Base-by-base conservation (phyloP, 169 alveolate genomes). In the Babesia ovata region DNA sequence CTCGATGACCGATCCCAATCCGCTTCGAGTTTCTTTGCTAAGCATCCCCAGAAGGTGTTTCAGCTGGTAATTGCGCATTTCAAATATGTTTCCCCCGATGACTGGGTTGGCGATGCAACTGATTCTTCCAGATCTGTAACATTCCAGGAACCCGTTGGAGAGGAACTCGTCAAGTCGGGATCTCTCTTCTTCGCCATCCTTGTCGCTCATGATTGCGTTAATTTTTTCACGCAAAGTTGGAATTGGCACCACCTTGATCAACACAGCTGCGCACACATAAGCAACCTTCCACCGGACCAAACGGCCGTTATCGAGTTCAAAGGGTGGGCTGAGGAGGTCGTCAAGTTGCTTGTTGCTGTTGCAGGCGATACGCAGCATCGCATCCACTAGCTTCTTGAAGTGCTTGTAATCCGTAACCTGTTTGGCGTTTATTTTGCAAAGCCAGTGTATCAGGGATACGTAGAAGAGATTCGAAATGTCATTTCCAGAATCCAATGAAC, bases 11-110 rank as follows among this genome's bases (percentile, higher is more conserved):
- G 39, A 4, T 14, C 42, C 29, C 12, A 58, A 22, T 24, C 16
- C 10, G 33, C 21, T 13, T 0, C 50, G 50, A 10, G 21, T 8
- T 9, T 22, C 66, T 21, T 13, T 11, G 49, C 48, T 16, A 6
- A 67, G 46, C 63, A 67, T 53, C n/a, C 46, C 33, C 6, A 67
- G 4, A 7, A 67, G 42, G 42, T 67, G 76, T 14, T n/a, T 50
- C 53, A 67, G 65, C 56, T 67, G 76, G 19, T 67, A 67, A 22
- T 67, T 67, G 29, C 65, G 63, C 76, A 67, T 67, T 8, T 67
- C 54, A 14, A 67, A 67, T 24, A 54, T 53, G 3, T 33, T 24
- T 10, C 76, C 76, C 10, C 76, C 76, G 28, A 67, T 19, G 1
- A 67, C 53, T 12, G 76, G 76, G 24, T 67, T 67, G 26, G 13